Evolutionary conservation across 805 yeast species (phyloP).

Genomic region (Yamadazyma endophytica): DNA sequence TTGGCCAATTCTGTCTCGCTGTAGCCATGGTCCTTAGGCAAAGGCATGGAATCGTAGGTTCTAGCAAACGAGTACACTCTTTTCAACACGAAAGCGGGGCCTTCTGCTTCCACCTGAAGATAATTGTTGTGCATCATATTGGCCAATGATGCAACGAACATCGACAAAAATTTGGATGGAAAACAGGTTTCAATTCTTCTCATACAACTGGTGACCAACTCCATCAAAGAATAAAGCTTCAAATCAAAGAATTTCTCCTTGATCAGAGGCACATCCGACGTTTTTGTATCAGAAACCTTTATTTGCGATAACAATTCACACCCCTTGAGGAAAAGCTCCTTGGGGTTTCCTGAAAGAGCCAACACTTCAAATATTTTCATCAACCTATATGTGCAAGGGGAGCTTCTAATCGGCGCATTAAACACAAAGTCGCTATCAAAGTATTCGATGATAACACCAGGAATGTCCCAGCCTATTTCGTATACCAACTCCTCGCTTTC

Average conservation of each 20-base stretch:
- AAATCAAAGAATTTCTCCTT: conserved; percentile 42
- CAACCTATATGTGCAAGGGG: conserved; percentile 36
- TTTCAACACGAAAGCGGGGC: conserved; percentile 44
- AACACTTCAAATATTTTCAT: conserved; percentile 57
- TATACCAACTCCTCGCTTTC: conserved; percentile 47
- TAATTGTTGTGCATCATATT: conserved; percentile 45
- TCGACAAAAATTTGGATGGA: conserved; percentile 76
- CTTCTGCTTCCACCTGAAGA: conserved; percentile 15
- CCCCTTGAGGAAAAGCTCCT: conserved; percentile 68
- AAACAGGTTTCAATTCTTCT: conserved; percentile 61
- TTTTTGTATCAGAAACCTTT: conserved; percentile 14
- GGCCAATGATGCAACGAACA: conserved; percentile 58
- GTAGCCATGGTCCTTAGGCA: conserved; percentile 41
- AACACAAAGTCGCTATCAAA: conserved; percentile 36
- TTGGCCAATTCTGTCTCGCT: conserved; percentile 36
- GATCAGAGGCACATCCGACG: conserved; percentile 7
- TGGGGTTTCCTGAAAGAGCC: conserved; percentile 71
- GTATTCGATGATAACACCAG: conserved; percentile 57
- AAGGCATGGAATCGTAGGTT: conserved; percentile 37
- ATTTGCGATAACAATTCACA: conserved; percentile 58
- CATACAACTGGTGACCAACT: conserved; percentile 56
- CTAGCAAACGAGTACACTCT: conserved; percentile 59
- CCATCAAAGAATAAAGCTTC: conserved; percentile 63
- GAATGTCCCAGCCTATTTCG: conserved; percentile 92
- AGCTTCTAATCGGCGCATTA: conserved; percentile 22